A percentile compares a stretch with the other conserved stretches of the same genome.
Evolutionary conservation across 306 rosid genomes (phyloP).

Genomic region (Coriaria nepalensis): DNA sequence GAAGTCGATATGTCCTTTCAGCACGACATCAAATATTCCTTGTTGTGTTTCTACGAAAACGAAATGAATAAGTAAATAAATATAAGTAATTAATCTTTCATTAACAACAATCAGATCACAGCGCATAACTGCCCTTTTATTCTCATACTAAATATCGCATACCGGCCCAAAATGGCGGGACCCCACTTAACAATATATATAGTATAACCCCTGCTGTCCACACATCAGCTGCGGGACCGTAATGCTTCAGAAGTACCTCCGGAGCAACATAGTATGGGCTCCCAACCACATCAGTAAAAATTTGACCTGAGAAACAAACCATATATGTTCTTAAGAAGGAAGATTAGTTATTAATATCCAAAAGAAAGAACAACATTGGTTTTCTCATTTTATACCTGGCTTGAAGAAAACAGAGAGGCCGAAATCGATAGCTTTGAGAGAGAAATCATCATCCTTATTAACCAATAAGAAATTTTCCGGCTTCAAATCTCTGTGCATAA

Average conservation of each 20-base stretch:
- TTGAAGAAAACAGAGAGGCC: slow-evolving; percentile 96
- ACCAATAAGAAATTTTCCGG: slow-evolving; percentile 88
- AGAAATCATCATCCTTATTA: slow-evolving; percentile 82
- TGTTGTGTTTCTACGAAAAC: slow-evolving; percentile 63
- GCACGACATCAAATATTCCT: slow-evolving; percentile 72
- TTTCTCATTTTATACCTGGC: slow-evolving; percentile 45
- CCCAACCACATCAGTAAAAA: slow-evolving; percentile 70
- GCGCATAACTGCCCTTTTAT: slow-evolving; percentile 3
- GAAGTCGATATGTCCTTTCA: slow-evolving; percentile 66
- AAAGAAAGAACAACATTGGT: slow-evolving; percentile 4
- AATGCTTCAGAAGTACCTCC: slow-evolving; percentile 72
- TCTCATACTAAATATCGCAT: slow-evolving; percentile 9
- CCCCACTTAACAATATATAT: slow-evolving; percentile 65
- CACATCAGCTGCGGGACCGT: slow-evolving; percentile 70
- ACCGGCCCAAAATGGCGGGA: slow-evolving; percentile 86
- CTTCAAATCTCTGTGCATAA: slow-evolving; percentile 91
- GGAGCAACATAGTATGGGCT: slow-evolving; percentile 82
- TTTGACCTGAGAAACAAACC: slow-evolving; percentile 38
- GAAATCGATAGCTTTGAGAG: slow-evolving; percentile 92
- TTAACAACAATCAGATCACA: slow-evolving; percentile 13
- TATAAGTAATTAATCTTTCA: not conserved
- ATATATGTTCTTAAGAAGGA: slow-evolving; percentile 2
- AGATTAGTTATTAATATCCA: not conserved
- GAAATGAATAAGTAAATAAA: slow-evolving; percentile 13
- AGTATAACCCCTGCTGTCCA: slow-evolving; percentile 79